These are phyloP conservation scores for Oehlia diaphana DNA, from an alignment of 192 early-diverging fungal genomes.

Conservation along the genomic window DNA sequence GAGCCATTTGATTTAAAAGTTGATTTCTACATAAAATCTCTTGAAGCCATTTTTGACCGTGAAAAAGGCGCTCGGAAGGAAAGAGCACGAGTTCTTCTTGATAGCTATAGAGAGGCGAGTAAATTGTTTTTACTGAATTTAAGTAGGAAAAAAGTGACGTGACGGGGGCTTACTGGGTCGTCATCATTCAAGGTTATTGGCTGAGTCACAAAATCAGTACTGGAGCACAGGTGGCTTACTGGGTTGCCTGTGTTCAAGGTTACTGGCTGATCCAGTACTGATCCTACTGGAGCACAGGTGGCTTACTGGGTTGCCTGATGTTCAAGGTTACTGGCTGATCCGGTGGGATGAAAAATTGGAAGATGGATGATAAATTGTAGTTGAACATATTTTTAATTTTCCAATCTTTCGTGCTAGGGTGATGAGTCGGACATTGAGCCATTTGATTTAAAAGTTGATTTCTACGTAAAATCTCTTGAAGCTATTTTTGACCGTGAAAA, in stretches of 20 bases:
- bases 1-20: constrained; percentile 9
- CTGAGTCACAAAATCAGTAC: too few species aligned
- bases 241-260: too few species aligned
- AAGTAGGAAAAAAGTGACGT: background rate
- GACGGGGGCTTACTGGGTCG: constrained; percentile 1
- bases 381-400: too few species aligned
- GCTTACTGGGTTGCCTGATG: too few species aligned
- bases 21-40: constrained; percentile 11
- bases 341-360: too few species aligned
- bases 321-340: too few species aligned
- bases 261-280: too few species aligned
- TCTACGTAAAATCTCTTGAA: constrained; percentile 12
- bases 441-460: constrained; percentile 7
- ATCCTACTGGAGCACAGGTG: too few species aligned
- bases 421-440: background rate
- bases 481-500: background rate
- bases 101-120: background rate
- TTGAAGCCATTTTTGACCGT: background rate
- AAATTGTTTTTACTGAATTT: background rate
- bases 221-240: constrained; percentile 17
- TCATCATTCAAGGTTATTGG: background rate
- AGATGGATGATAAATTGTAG: too few species aligned
- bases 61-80: background rate
- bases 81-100: constrained; percentile 2
- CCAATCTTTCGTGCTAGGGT: too few species aligned